These are phyloP conservation scores for Suillus sp. DNA, from an alignment of 768 basidiomycete genomes.

Conservation along the genomic window DNA sequence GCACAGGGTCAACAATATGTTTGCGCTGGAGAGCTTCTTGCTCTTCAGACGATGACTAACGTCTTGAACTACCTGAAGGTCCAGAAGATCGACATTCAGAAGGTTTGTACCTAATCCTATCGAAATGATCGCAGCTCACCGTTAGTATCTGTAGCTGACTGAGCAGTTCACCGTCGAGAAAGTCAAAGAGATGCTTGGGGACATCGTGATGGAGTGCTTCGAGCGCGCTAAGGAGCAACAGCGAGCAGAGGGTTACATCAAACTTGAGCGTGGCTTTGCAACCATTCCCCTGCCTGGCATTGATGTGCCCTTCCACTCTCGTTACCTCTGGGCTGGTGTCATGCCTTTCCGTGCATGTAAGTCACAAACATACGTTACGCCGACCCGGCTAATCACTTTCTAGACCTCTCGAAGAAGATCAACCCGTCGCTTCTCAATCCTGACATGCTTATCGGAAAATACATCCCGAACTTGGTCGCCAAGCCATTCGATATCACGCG, in stretches of 20 bases:
- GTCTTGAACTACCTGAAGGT: slow-evolving; percentile 96
- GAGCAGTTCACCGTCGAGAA: slow-evolving; percentile 88
- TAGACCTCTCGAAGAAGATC: slow-evolving; percentile 98
- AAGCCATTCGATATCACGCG: slow-evolving; percentile 81
- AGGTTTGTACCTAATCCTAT: slow-evolving; percentile 48
- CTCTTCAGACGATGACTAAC: slow-evolving; percentile 91
- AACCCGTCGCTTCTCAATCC: slow-evolving; percentile 89
- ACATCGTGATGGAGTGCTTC: slow-evolving; percentile 85
- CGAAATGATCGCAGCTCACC: not conserved
- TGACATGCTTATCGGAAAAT: slow-evolving; percentile 91
- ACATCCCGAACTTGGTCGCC: slow-evolving; percentile 96
- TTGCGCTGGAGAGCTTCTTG: slow-evolving; percentile 94
- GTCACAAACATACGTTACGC: slow-evolving; percentile 32
- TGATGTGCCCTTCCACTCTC: slow-evolving; percentile 99
- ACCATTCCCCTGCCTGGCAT: slow-evolving; percentile 96
- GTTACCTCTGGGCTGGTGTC: slow-evolving; percentile 98
- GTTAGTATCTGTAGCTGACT: slow-evolving; percentile 59
- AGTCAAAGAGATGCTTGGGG: slow-evolving; percentile 93
- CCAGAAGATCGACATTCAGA: slow-evolving; percentile 91
- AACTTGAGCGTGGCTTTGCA: slow-evolving; percentile 95
- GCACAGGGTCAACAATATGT: slow-evolving; percentile 98
- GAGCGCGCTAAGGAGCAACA: slow-evolving; percentile 77
- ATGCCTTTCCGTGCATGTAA: slow-evolving; percentile 95
- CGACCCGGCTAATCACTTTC: not conserved
- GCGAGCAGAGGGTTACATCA: slow-evolving; percentile 83